These are phyloP conservation scores for Ogataea hybrid DNA, from an alignment of 1,139 yeast genomes.

Conservation along the genomic window DNA sequence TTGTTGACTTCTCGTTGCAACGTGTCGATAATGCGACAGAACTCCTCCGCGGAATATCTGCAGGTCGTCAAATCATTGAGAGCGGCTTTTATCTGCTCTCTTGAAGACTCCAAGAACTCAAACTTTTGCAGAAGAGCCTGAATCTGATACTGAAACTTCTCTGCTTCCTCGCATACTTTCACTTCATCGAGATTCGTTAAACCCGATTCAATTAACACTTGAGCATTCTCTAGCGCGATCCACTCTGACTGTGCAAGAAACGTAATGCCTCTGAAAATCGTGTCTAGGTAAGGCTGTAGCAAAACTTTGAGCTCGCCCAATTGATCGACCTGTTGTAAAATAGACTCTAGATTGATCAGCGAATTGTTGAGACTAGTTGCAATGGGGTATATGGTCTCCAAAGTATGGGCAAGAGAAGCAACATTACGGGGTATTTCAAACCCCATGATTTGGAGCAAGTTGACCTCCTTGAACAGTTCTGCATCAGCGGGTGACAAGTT, in stretches of 20 bases:
- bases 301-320: constrained; percentile 44
- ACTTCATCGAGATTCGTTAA: constrained; percentile 25
- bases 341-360: constrained; percentile 34
- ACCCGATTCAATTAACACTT: constrained; percentile 37
- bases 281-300: constrained; percentile 38
- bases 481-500: constrained; percentile 53
- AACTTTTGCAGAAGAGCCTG: constrained; percentile 38
- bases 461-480: constrained; percentile 50
- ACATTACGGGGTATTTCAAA: constrained; percentile 58
- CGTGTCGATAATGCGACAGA: constrained; percentile 28
- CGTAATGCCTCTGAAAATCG: constrained; percentile 29
- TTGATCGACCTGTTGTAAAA: constrained; percentile 25
- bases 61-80: constrained; percentile 33
- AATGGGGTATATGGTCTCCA: constrained; percentile 53
- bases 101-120: constrained; percentile 25
- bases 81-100: constrained; percentile 19
- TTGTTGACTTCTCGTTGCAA: constrained; percentile 45
- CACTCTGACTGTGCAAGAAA: constrained; percentile 44
- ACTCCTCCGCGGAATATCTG: constrained; percentile 29
- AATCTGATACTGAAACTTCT: constrained; percentile 40
- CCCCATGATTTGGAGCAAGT: constrained; percentile 50
- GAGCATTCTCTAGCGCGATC: constrained; percentile 53
- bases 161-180: constrained; percentile 35
- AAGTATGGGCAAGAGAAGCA: constrained; percentile 42
- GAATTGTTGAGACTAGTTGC: constrained; percentile 56